A percentile compares a stretch with the other conserved stretches of the same genome.
phyloP scores from a whole-genome alignment of 352 stramenopile genomes.

The Globisporangium alternatum region DNA sequence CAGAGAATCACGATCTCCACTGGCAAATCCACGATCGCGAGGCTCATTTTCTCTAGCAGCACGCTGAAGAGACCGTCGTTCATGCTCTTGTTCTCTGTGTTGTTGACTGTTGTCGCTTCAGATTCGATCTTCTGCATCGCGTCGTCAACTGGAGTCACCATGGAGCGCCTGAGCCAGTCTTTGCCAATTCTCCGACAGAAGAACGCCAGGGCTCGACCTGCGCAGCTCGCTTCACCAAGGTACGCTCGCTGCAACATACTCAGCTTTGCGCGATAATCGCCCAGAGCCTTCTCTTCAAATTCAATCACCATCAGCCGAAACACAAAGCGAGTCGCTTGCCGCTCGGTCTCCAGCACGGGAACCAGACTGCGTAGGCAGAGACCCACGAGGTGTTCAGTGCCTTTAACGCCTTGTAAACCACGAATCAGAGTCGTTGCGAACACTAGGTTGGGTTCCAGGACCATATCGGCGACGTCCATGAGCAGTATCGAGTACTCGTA shows the following conservation, averaged over 20 bases:
- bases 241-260: conserved; percentile 22
- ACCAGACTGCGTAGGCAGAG: conserved; percentile 41
- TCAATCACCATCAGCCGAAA: conserved; percentile 43
- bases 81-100: neutral
- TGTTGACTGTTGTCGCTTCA: neutral
- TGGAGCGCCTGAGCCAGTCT: conserved; percentile 28
- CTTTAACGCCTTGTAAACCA: neutral
- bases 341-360: conserved; percentile 46
- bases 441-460: conserved; percentile 45
- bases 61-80: neutral
- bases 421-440: conserved; percentile 26
- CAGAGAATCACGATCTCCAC: conserved; percentile 56
- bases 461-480: conserved; percentile 36
- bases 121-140: neutral
- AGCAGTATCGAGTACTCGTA: conserved; percentile 69
- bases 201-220: conserved; percentile 28
- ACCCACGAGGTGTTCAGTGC: conserved; percentile 8
- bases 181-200: conserved; percentile 33
- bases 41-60: conserved; percentile 30
- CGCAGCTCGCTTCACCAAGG: conserved; percentile 31
- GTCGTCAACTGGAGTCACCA: conserved; percentile 6
- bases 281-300: conserved; percentile 12
- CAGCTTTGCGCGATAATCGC: neutral
- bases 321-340: conserved; percentile 44
- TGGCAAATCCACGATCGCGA: conserved; percentile 28